These are phyloP conservation scores for Aspergillus caelatus DNA, from an alignment of 2,329 filamentous ascomycete species.

Conservation along the genomic window DNA sequence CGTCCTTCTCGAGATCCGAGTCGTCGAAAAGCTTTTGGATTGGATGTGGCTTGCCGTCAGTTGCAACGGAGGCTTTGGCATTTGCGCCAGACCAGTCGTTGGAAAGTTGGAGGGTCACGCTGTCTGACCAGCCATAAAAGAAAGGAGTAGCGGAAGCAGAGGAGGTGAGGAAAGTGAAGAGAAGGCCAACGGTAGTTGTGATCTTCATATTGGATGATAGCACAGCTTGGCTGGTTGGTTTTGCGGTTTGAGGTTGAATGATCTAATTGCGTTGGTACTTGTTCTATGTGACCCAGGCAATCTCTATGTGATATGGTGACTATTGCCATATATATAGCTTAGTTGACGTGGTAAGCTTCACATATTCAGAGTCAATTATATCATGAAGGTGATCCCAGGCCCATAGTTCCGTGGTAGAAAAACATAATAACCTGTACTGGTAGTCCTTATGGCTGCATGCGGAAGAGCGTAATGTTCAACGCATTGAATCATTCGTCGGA, in stretches of 20 bases:
- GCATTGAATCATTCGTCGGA: not conserved
- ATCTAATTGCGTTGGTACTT: not conserved
- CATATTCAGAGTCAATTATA: not conserved
- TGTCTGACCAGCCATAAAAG: not conserved
- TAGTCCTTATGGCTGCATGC: not conserved
- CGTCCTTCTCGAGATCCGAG: not conserved
- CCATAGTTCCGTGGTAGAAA: not conserved
- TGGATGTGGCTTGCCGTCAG: not conserved
- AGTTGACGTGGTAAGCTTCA: not conserved
- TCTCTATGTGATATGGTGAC: rapidly evolving
- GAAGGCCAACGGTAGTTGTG: not conserved
- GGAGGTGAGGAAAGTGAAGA: not conserved
- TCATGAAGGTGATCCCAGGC: not conserved
- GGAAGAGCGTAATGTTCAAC: not conserved
- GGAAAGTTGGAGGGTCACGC: not conserved
- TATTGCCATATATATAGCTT: not conserved
- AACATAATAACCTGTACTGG: not conserved
- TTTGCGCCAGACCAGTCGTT: not conserved
- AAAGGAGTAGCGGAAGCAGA: not conserved
- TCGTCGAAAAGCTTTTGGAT: not conserved
- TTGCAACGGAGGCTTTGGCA: not conserved
- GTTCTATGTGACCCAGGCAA: not conserved
- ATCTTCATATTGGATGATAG: not conserved
- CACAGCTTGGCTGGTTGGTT: not conserved
- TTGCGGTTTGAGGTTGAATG: not conserved